A percentile compares a stretch with the other conserved stretches of the same genome.
Evolutionary conservation across 495 filamentous ascomycete genomes (phyloP).

Genomic region (Ascodesmis nigricans): DNA sequence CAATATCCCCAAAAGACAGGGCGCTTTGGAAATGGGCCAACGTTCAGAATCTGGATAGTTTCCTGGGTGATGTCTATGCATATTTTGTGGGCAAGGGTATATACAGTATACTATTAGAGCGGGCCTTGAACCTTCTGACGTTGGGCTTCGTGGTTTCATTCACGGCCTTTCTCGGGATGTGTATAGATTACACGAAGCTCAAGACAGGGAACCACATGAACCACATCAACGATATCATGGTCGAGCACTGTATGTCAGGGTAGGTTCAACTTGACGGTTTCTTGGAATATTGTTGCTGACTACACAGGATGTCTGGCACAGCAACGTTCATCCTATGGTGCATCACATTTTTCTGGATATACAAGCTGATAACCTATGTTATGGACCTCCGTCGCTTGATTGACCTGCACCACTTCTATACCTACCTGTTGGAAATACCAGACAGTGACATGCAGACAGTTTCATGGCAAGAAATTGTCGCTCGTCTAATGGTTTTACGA

Average conservation of each 20-base stretch:
- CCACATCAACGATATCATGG: too few species aligned
- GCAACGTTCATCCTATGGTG: conserved; percentile 67
- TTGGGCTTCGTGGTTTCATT: conserved; percentile 66
- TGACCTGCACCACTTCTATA: conserved; percentile 73
- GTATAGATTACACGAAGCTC: conserved; percentile 60
- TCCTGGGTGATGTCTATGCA: conserved; percentile 65
- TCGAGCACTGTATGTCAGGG: too few species aligned
- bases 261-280: too few species aligned
- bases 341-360: conserved; percentile 71
- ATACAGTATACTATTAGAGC: conserved; percentile 63
- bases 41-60: conserved; percentile 74
- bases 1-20: conserved; percentile 49
- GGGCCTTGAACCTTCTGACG: conserved; percentile 49
- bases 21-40: conserved; percentile 95
- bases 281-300: background rate
- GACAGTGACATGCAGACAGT: conserved; percentile 90
- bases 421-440: conserved; percentile 62
- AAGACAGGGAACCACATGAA: conserved; percentile 24
- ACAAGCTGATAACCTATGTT: conserved; percentile 50
- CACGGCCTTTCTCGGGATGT: conserved; percentile 64
- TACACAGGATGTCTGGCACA: conserved; percentile 51
- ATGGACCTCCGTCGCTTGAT: conserved; percentile 52
- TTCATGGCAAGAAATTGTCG: conserved; percentile 86
- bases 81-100: conserved; percentile 75
- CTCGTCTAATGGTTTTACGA: conserved; percentile 63